These are phyloP conservation scores for Amanita molliuscula DNA, from an alignment of 768 basidiomycete genomes.

Conservation along the genomic window DNA sequence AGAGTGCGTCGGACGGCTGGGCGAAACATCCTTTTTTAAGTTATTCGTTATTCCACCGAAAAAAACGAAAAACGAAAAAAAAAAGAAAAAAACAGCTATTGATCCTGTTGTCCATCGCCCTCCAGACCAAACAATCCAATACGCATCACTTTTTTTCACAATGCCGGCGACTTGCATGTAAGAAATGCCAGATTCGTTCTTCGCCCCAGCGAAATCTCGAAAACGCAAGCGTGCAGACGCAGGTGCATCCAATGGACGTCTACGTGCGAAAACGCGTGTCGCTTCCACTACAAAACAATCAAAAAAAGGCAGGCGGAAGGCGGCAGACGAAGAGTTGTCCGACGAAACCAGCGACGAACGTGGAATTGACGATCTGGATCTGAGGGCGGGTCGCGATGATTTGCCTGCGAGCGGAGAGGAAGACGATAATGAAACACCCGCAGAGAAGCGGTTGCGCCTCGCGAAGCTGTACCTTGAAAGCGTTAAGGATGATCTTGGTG, in stretches of 20 bases:
- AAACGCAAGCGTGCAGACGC: conserved; percentile 48
- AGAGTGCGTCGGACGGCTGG: conserved; percentile 9
- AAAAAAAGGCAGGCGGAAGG: conserved; percentile 15
- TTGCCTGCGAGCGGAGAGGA: conserved; percentile 67
- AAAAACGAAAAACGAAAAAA: not conserved
- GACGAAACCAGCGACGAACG: conserved; percentile 47
- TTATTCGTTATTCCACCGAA: conserved; percentile 12
- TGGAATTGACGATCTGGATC: conserved; percentile 66
- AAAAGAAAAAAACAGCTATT: not conserved
- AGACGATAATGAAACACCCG: conserved; percentile 82
- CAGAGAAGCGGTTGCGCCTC: conserved; percentile 83
- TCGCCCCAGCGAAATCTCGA: conserved; percentile 46
- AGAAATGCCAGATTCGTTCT: conserved; percentile 90
- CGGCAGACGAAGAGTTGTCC: conserved; percentile 58
- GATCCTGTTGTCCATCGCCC: not conserved
- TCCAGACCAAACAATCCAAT: not conserved
- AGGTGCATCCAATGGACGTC: not conserved
- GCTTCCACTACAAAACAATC: conserved; percentile 10
- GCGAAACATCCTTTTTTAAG: conserved; percentile 6
- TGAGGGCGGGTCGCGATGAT: conserved; percentile 39
- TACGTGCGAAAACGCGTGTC: conserved; percentile 16
- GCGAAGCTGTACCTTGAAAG: conserved; percentile 86
- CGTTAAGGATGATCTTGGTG: conserved; percentile 67
- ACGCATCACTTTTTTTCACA: not conserved
- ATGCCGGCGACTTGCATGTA: not conserved